phyloP scores from a whole-genome alignment of 2,329 filamentous ascomycete genomes.

The Rosellinia necatrix region DNA sequence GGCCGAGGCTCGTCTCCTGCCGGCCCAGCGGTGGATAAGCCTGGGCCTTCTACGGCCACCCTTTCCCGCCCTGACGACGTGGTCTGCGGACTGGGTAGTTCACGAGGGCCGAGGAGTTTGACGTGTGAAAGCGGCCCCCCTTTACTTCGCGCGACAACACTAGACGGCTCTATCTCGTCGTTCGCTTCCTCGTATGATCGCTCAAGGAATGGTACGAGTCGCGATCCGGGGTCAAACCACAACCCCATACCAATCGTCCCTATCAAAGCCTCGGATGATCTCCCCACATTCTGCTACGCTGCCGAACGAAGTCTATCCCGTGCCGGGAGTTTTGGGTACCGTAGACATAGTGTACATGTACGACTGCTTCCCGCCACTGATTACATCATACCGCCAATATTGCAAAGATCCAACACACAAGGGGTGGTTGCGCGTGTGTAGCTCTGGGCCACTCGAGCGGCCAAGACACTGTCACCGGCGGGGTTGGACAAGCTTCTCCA shows the following conservation, averaged over 20 bases:
- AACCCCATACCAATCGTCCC: constrained; percentile 21
- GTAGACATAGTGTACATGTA: not conserved
- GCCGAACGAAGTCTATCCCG: constrained; percentile 11
- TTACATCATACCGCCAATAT: not conserved
- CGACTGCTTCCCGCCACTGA: not conserved
- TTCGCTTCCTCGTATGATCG: constrained; percentile 24
- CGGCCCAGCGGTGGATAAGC: not conserved
- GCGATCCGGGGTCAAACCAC: constrained; percentile 37
- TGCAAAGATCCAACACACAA: not conserved
- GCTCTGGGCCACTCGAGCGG: not conserved
- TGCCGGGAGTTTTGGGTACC: constrained; percentile 10
- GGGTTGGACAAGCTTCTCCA: not conserved
- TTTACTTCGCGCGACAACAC: not conserved
- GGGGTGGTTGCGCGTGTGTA: not conserved
- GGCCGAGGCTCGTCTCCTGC: constrained; percentile 1
- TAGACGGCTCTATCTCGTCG: constrained; percentile 17
- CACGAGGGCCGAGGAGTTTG: not conserved
- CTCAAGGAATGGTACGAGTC: constrained; percentile 25
- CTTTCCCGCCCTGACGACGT: not conserved
- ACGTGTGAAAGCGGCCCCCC: not conserved
- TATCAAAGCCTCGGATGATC: constrained; percentile 31
- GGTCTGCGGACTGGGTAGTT: not conserved
- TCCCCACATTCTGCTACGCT: constrained; percentile 35
- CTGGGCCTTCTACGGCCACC: not conserved
- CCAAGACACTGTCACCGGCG: too few species aligned